Percentiles rank a stretch among this genome's conserved stretches.
Evolutionary conservation across 169 alveolate species (phyloP).

Genomic region (Eimeria falciformis): DNA sequence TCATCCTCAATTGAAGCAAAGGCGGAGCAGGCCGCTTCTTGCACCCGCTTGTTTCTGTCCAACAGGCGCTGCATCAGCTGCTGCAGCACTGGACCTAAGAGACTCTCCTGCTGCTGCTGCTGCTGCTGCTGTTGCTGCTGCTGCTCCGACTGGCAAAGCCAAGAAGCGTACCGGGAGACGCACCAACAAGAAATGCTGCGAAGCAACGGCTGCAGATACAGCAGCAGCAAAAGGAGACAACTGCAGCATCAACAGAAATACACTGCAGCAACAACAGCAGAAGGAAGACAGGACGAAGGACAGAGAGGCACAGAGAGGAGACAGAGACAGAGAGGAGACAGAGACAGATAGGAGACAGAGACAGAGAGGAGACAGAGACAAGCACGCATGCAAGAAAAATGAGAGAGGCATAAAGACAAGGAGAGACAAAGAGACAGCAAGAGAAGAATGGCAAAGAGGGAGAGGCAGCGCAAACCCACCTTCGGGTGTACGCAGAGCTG

Average conservation of each 20-base stretch:
- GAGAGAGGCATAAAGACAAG: background rate
- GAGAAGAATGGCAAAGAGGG: background rate
- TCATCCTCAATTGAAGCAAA: conserved; percentile 92
- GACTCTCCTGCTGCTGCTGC: conserved; percentile 80
- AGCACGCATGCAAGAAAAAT: background rate
- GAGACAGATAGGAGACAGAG: background rate
- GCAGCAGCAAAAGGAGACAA: background rate
- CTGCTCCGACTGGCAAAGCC: conserved; percentile 86
- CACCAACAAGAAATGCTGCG: conserved; percentile 95
- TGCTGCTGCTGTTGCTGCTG: conserved; percentile 77
- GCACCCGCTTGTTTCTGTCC: conserved; percentile 94
- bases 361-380: background rate
- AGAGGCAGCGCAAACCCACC: background rate
- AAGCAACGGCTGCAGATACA: conserved; percentile 87
- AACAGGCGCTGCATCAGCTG: conserved; percentile 86
- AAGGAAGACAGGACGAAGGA: background rate
- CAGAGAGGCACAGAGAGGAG: background rate
- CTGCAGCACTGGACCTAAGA: conserved; percentile 77
- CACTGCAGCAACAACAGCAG: background rate
- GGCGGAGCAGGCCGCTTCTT: conserved; percentile 95
- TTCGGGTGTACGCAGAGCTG: conserved; percentile 70
- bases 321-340: conserved; percentile 9
- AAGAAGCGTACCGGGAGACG: conserved; percentile 89
- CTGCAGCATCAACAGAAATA: background rate
- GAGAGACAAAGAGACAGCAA: background rate